phyloP scores from a whole-genome alignment of 345 rosid genomes.

The Populus davidiana region DNA sequence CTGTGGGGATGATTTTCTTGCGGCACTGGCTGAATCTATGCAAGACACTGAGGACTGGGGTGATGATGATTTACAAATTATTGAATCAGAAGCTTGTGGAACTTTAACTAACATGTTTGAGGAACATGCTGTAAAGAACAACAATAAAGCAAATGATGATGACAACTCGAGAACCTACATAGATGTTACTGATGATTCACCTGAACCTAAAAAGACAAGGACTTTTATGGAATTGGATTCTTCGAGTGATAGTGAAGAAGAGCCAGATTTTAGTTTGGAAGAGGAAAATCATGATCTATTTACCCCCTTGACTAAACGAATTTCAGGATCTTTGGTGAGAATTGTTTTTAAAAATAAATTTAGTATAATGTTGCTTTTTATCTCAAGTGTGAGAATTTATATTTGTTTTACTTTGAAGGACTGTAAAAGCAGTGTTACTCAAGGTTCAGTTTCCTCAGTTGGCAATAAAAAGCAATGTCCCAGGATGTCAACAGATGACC shows the following conservation, averaged over 20 bases:
- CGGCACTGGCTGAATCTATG: constrained; percentile 71
- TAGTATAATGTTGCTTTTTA: neutral
- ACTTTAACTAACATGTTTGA: constrained; percentile 55
- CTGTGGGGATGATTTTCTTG: constrained; percentile 85
- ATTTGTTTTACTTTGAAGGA: constrained; percentile 44
- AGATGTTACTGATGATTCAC: constrained; percentile 51
- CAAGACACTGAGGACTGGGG: constrained; percentile 77
- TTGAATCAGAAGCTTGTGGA: constrained; percentile 78
- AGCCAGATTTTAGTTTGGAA: constrained; percentile 14
- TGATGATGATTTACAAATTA: constrained; percentile 67
- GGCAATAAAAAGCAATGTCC: constrained; percentile 34
- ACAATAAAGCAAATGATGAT: constrained; percentile 11
- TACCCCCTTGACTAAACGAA: constrained; percentile 16
- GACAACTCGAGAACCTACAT: constrained; percentile 24
- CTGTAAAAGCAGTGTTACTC: constrained; percentile 35
- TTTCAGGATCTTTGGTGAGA: constrained; percentile 48
- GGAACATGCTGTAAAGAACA: constrained; percentile 17
- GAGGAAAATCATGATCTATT: constrained; percentile 22
- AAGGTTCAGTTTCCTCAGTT: constrained; percentile 39
- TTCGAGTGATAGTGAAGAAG: constrained; percentile 56
- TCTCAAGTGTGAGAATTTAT: neutral
- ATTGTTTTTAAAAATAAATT: neutral
- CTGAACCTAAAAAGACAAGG: constrained; percentile 33
- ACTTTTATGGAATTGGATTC: constrained; percentile 57
- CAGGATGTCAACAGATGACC: constrained; percentile 20